Percentiles rank a stretch among this genome's conserved stretches.
phyloP scores from a whole-genome alignment of 2,329 filamentous ascomycete genomes.

The Hysterium pulicare region DNA sequence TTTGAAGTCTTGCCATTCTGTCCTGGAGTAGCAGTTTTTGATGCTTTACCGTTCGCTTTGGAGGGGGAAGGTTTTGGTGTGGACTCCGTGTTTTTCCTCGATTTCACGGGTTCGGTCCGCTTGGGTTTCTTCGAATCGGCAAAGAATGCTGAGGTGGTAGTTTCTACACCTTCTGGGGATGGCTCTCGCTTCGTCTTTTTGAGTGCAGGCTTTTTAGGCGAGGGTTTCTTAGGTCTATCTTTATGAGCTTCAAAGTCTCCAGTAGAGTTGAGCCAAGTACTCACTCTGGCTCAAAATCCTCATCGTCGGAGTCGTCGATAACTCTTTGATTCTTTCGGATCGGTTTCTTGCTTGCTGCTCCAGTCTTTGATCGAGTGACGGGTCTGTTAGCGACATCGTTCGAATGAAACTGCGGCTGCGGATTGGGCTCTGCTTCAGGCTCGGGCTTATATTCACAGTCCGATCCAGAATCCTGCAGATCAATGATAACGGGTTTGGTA shows the following conservation, averaged over 20 bases:
- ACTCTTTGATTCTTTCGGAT: conserved; percentile 29
- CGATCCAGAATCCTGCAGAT: too few relatives aligned
- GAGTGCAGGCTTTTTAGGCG: conserved; percentile 55
- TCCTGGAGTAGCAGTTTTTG: conserved; percentile 38
- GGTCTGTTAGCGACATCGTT: conserved; percentile 3
- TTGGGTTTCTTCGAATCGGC: conserved; percentile 56
- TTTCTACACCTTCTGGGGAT: conserved; percentile 53
- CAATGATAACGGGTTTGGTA: too few relatives aligned
- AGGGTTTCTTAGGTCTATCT: conserved; percentile 38
- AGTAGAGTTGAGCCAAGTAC: conserved; percentile 9
- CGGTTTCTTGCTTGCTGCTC: conserved; percentile 45
- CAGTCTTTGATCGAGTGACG: conserved; percentile 17
- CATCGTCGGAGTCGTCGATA: conserved; percentile 73
- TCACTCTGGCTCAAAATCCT: conserved; percentile 40
- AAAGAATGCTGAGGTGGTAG: conserved; percentile 63
- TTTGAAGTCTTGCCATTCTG: conserved; percentile 29
- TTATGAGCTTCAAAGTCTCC: conserved; percentile 18
- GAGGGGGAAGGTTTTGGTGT: conserved; percentile 24
- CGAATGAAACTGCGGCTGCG: too few relatives aligned
- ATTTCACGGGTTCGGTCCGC: conserved; percentile 42
- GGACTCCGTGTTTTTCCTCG: conserved; percentile 36
- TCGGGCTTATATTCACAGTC: too few relatives aligned
- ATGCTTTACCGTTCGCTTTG: conserved; percentile 12
- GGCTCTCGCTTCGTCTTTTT: conserved; percentile 49
- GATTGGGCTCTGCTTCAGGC: too few relatives aligned